Evolutionary conservation across 176 grass and related monocot genomes (phyloP), one percentile per base, ranked within the genome.

Genomic region (Miscanthus lutarioriparius): DNA sequence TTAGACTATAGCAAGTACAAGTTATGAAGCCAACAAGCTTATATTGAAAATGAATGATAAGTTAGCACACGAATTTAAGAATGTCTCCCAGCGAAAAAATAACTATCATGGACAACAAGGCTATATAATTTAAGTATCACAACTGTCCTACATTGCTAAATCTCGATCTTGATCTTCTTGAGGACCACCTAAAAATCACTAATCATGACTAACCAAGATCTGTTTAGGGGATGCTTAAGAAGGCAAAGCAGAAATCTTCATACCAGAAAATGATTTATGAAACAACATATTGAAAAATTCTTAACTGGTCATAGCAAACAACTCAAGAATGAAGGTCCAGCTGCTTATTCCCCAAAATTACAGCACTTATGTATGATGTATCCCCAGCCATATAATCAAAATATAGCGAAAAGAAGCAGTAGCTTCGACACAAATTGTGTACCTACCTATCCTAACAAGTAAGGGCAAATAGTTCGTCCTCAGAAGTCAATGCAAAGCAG

Each of bases 271-370:
- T 25, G 49, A 26, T 10, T 14, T 35, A 64, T 48, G 69, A 12
- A 43, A 56, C 64, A 77, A 40, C 19, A 71, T 72, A 58, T 2
- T 16, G 17, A 71, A 10, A 70, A 9, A 14, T 72, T n/a, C 10
- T 75, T 43, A 54, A 43, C 64, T 72, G 8, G 77, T 58, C 19
- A 78, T 58, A 54, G 20, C 17, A 62, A 77, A 86, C 43, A 77
- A 43, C 10, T 64, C 37, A 44, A n/a, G 36, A 72, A 22, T 26
- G 37, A 67, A 74, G 5, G 37, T 61, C n/a, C 53, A 9, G 32
- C 26, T 36, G n/a, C 5, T 33, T 1, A 65, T 54, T 75, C 22
- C 27, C 33, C 33, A 20, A 56, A 54, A 27, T 30, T 41, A 77
- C 74, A 89, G 19, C 17, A 5, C 49, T 17, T 30, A 68, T 70